These are phyloP conservation scores for Choiromyces venosus DNA, from an alignment of 495 filamentous ascomycete genomes.

Conservation along the genomic window DNA sequence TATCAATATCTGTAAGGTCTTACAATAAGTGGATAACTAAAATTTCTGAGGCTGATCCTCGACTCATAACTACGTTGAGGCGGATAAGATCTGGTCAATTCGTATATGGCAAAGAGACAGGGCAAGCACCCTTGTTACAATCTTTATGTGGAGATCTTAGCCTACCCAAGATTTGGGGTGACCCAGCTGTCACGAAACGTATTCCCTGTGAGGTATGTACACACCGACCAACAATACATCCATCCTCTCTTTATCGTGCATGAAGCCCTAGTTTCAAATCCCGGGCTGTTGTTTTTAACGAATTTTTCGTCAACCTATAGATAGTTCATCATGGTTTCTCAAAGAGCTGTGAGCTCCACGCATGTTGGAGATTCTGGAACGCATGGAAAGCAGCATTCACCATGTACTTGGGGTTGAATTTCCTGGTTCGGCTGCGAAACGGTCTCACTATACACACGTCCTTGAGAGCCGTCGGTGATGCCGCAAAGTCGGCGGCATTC, in stretches of 20 bases:
- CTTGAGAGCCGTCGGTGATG: conserved; percentile 53
- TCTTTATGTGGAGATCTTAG: conserved; percentile 69
- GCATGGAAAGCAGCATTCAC: conserved; percentile 70
- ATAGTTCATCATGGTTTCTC: conserved; percentile 80
- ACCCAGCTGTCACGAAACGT: conserved; percentile 65
- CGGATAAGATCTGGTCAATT: conserved; percentile 59
- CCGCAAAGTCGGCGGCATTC: conserved; percentile 72
- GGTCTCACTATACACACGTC: conserved; percentile 46
- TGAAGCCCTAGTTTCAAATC: conserved; percentile 17
- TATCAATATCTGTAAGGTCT: conserved; percentile 41
- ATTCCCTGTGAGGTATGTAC: conserved; percentile 65
- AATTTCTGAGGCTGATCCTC: conserved; percentile 70
- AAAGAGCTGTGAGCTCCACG: conserved; percentile 72
- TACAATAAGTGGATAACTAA: conserved; percentile 84
- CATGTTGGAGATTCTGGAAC: conserved; percentile 60
- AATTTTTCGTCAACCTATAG: conserved; percentile 27
- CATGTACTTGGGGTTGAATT: conserved; percentile 75
- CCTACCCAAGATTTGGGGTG: conserved; percentile 66
- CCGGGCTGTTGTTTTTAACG: background rate
- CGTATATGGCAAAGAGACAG: conserved; percentile 72
- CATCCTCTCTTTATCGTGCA: background rate
- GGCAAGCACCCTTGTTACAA: conserved; percentile 63
- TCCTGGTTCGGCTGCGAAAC: conserved; percentile 57
- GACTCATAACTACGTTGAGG: conserved; percentile 69
- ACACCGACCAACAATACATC: background rate